Percentiles rank a stretch among this genome's conserved stretches.
phyloP scores from a whole-genome alignment of 225 moss, liverwort and hornwort genomes.

The Asterella californica region DNA sequence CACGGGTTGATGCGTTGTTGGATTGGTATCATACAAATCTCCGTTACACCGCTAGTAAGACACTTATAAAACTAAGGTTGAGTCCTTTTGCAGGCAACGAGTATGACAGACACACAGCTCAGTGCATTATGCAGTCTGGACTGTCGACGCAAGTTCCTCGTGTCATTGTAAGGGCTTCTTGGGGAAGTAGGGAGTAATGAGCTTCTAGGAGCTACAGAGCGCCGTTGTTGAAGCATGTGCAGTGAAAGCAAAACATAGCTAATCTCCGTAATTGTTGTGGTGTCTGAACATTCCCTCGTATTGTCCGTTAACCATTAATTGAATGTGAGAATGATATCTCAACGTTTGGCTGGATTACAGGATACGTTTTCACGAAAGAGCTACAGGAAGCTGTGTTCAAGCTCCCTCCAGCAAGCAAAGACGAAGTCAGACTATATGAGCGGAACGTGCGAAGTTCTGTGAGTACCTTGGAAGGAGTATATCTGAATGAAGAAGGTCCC shows the following conservation, averaged over 20 bases:
- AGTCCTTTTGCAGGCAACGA: not conserved
- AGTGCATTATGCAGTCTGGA: not conserved
- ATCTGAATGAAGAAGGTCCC: slow-evolving; percentile 54
- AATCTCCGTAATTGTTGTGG: too few relatives aligned
- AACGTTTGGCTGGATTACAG: not conserved
- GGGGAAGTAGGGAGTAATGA: too few relatives aligned
- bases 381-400: not conserved
- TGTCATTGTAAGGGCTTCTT: not conserved
- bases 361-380: not conserved
- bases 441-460: slow-evolving; percentile 38
- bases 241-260: too few relatives aligned
- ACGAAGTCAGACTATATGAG: slow-evolving; percentile 13
- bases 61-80: not conserved
- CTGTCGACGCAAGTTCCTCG: not conserved
- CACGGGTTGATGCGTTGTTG: slow-evolving; percentile 57
- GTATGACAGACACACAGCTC: not conserved
- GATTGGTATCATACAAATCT: slow-evolving; percentile 81
- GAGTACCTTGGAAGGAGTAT: slow-evolving; percentile 50
- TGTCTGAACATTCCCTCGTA: not conserved
- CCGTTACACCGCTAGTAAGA: slow-evolving; percentile 55
- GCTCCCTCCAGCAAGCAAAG: not conserved
- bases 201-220: too few relatives aligned
- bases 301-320: not conserved
- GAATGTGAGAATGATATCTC: not conserved
- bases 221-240: too few relatives aligned